Evolutionary conservation across 1,284 basidiomycete species (phyloP), one percentile per base, ranked within the genome.

Genomic region (Omphalotus olearius): DNA sequence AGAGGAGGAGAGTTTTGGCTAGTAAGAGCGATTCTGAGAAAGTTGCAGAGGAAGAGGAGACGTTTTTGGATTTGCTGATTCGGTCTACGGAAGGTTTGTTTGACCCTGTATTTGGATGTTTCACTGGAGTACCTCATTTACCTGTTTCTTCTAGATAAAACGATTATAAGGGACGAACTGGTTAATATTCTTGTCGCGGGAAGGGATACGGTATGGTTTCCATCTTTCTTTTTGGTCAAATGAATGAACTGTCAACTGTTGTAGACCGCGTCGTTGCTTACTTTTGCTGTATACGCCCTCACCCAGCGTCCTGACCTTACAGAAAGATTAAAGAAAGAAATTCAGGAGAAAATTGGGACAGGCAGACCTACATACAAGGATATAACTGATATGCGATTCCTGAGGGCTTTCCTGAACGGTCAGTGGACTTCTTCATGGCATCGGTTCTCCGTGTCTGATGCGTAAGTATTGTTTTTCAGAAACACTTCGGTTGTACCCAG

Each of bases 281-380:
- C n/a, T n/a, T n/a, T 30, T 26, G 18, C 6, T 18, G 16, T 73
- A 4, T 80, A 79, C 59, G 68, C 74, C 59, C 68, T 81, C 20
- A 65, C 76, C 0, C 61, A 70, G 46, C 64, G 79, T 56, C 74
- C 75, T 3, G 51, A 67, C 4, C 64, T 78, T 17, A 57, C 70
- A 13, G 43, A 57, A 3, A 61, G 62, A 7, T 63, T 79, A 3
- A 69, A 74, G 6, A 56, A 64, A 6, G 78, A 80, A 55, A 68
- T 81, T 36, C 55, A 75, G 9, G 57, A 64, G 9, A 60, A 65
- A 7, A 63, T 78, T 1, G 75, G 74, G 0, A 55, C 64, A 10
- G 44, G 51, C 13, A 40, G 55, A 9, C 69, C 71, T 3, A 65
- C 64, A 0, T 64, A 60, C 43, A 65, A 69, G 6, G 62, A 66